These are phyloP conservation scores for Phytophthora aleatoria DNA, from an alignment of 352 stramenopile species.

Conservation along the genomic window DNA sequence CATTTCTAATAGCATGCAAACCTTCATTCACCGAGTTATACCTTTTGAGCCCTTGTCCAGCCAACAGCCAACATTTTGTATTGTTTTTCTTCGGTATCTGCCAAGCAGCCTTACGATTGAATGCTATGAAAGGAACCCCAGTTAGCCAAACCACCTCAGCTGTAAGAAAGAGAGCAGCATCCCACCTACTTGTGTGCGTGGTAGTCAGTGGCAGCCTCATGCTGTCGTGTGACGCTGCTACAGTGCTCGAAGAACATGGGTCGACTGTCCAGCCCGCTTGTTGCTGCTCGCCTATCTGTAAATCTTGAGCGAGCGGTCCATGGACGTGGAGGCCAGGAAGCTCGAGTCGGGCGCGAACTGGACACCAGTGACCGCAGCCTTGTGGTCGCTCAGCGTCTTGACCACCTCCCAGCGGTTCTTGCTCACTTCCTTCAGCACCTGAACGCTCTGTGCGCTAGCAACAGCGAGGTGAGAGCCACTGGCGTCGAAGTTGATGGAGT, in stretches of 20 bases:
- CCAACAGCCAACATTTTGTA: slow-evolving; percentile 18
- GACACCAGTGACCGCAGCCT: slow-evolving; percentile 64
- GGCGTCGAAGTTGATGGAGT: slow-evolving; percentile 64
- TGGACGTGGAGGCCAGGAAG: slow-evolving; percentile 70
- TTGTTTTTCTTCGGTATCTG: slow-evolving; percentile 23
- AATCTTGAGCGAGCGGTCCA: slow-evolving; percentile 82
- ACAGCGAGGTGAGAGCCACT: slow-evolving; percentile 67
- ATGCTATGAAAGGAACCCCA: slow-evolving; percentile 15
- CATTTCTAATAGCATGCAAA: slow-evolving; percentile 22
- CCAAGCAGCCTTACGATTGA: slow-evolving; percentile 13
- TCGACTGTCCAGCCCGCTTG: neutral
- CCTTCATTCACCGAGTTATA: slow-evolving; percentile 18
- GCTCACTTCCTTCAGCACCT: slow-evolving; percentile 61
- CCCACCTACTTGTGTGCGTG: slow-evolving; percentile 15
- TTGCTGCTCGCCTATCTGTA: slow-evolving; percentile 47
- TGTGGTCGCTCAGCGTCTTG: slow-evolving; percentile 72
- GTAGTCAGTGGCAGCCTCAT: neutral
- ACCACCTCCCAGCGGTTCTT: slow-evolving; percentile 71
- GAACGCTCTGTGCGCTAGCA: slow-evolving; percentile 44
- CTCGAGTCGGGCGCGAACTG: slow-evolving; percentile 64
- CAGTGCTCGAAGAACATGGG: slow-evolving; percentile 3
- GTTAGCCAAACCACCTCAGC: slow-evolving; percentile 9
- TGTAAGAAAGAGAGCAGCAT: slow-evolving; percentile 5
- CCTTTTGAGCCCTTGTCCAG: slow-evolving; percentile 9
- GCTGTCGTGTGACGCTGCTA: slow-evolving; percentile 4